Evolutionary conservation across 2,329 filamentous ascomycete genomes (phyloP).

Genomic region (Fusarium verticillioides): DNA sequence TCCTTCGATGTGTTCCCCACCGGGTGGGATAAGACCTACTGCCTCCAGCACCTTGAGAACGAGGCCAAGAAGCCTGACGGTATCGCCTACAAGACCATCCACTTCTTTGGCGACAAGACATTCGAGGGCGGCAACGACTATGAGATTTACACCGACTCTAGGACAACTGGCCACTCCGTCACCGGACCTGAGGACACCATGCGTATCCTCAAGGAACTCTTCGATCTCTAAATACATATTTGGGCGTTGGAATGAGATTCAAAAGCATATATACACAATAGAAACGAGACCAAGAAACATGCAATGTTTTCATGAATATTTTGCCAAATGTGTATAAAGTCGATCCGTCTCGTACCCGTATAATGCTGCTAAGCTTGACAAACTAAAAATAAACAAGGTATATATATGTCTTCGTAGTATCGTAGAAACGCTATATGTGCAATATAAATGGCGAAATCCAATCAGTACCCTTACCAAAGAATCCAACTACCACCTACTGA

Average conservation of each 20-base stretch:
- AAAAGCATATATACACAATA: slow-evolving; percentile 29
- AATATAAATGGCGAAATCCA: slow-evolving; percentile 10
- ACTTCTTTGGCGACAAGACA: slow-evolving; percentile 99
- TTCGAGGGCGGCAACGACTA: slow-evolving; percentile 92
- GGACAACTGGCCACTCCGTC: slow-evolving; percentile 88
- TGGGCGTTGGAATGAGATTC: slow-evolving; percentile 3
- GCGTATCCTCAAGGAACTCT: slow-evolving; percentile 81
- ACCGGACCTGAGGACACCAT: slow-evolving; percentile 85
- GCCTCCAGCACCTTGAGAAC: slow-evolving; percentile 84
- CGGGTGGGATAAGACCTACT: slow-evolving; percentile 99
- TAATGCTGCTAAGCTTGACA: not conserved
- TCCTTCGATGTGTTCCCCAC: slow-evolving; percentile 97
- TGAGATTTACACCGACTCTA: slow-evolving; percentile 86
- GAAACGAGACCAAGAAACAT: slow-evolving; percentile 31
- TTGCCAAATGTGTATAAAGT: not conserved
- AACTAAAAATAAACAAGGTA: slow-evolving; percentile 33
- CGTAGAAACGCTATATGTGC: slow-evolving; percentile 35
- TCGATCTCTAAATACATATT: slow-evolving; percentile 65
- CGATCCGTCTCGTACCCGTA: not conserved
- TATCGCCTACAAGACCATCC: slow-evolving; percentile 84
- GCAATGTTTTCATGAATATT: slow-evolving; percentile 6
- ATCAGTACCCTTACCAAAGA: not conserved
- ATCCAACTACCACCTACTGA: not conserved
- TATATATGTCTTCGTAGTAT: slow-evolving; percentile 37
- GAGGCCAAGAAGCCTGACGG: slow-evolving; percentile 78